A percentile compares a stretch with the other conserved stretches of the same genome.
Evolutionary conservation across 176 grass and related monocot genomes (phyloP).

Genomic region (Bothriochloa decipiens): DNA sequence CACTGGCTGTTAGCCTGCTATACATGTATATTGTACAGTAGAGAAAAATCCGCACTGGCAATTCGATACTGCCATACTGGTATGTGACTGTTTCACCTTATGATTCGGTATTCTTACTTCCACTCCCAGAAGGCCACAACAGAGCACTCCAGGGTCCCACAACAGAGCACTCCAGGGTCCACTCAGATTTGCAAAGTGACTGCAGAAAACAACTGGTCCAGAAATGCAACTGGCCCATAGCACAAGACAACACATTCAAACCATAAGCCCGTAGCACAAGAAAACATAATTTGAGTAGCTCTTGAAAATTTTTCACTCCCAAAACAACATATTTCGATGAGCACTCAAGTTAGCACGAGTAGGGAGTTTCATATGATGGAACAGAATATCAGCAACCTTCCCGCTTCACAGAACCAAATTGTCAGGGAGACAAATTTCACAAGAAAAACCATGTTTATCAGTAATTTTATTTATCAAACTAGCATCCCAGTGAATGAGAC

Average conservation of each 20-base stretch:
- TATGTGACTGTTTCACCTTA: not conserved
- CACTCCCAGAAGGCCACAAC: not conserved
- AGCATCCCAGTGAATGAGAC: constrained; percentile 25
- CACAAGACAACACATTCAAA: not conserved
- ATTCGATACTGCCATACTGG: not conserved
- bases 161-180: not conserved
- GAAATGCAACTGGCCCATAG: not conserved
- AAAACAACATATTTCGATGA: not conserved
- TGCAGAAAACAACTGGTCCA: not conserved
- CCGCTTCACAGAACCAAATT: not conserved
- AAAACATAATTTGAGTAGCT: not conserved
- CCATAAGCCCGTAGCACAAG: not conserved
- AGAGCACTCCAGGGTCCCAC: too few relatives aligned
- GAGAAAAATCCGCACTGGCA: not conserved
- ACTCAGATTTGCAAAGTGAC: not conserved
- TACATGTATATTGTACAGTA: not conserved
- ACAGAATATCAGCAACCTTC: not conserved
- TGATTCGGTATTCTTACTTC: not conserved
- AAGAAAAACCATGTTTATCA: constrained; percentile 14
- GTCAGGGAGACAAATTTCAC: not conserved
- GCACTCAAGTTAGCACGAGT: not conserved
- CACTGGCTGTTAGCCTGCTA: too few relatives aligned
- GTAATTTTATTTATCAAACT: constrained; percentile 55
- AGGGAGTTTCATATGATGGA: not conserved
- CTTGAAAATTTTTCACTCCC: not conserved